Conservation (phyloP, 164 flowering plant species). For the Litsea cubeba region DNA sequence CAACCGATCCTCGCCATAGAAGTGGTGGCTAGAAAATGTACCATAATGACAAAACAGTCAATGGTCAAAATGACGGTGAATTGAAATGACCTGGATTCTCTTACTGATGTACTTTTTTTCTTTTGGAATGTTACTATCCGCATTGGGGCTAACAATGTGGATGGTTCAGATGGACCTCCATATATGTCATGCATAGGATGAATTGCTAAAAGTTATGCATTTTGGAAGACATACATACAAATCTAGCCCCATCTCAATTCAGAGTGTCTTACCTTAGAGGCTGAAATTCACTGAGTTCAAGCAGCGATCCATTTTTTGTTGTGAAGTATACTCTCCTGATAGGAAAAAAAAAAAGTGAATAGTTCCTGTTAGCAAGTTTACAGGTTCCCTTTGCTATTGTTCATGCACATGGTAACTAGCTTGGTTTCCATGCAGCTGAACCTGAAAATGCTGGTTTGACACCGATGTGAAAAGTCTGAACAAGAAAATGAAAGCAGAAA, state of each 20-base stretch:
- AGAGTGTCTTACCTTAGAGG: slow-evolving; percentile 45
- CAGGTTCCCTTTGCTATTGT: background rate
- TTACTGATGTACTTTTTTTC: too few species aligned
- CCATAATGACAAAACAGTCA: background rate
- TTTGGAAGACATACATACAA: background rate
- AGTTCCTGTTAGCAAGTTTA: background rate
- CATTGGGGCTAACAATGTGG: background rate
- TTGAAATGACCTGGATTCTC: background rate
- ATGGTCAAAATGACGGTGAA: background rate
- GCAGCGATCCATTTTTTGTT: slow-evolving; percentile 49
- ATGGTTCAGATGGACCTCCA: background rate
- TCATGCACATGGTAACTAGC: background rate
- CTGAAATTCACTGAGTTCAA: slow-evolving; percentile 53
- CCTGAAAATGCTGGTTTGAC: background rate
- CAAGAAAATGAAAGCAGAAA: too few species aligned
- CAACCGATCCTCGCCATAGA: background rate
- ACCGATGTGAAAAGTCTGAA: too few species aligned
- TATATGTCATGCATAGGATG: background rate
- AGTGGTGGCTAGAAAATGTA: background rate
- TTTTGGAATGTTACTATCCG: background rate
- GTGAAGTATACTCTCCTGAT: slow-evolving; percentile 65
- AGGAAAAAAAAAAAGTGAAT: slow-evolving; percentile 11
- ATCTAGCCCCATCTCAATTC: background rate
- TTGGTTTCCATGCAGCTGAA: background rate
- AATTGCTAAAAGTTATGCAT: background rate